Conservation (phyloP, 23 red algal species). For the Gracilaria domingensis region DNA sequence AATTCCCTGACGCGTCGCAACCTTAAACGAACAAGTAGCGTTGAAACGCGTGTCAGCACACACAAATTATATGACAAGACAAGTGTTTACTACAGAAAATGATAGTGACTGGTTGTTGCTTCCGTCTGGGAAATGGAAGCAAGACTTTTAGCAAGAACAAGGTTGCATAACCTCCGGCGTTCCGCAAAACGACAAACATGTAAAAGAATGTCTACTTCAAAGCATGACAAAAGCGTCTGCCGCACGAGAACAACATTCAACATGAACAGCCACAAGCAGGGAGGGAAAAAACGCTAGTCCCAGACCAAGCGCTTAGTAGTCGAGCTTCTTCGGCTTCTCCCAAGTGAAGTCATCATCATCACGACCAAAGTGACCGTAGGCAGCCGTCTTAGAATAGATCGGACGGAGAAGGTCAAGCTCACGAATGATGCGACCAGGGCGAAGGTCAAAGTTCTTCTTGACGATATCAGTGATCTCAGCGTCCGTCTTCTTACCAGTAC, state of each 20-base stretch:
- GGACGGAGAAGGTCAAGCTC: constrained; percentile 97
- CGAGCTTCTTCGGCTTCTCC: constrained; percentile 94
- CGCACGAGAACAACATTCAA: neutral
- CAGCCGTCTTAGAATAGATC: constrained; percentile 95
- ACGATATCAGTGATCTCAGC: constrained; percentile 94
- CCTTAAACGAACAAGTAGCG: neutral
- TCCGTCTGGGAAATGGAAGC: constrained; percentile 25
- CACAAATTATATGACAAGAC: neutral
- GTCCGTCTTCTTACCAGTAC: constrained; percentile 92
- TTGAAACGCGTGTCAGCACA: no score
- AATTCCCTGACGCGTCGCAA: neutral
- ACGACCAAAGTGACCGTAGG: constrained; percentile 99
- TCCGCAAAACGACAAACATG: constrained; percentile 75
- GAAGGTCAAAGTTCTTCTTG: constrained; percentile 98
- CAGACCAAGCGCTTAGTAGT: constrained; percentile 47
- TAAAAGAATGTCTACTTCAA: neutral
- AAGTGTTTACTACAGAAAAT: constrained; percentile 9
- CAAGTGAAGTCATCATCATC: constrained; percentile 97
- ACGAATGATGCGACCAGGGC: constrained; percentile 92
- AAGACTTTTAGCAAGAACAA: constrained; percentile 71
- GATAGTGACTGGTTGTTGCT: constrained; percentile 22
- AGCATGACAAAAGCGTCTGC: neutral
- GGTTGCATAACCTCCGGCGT: neutral
- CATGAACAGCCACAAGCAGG: constrained; percentile 38
- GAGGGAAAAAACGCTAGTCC: neutral